Percentiles rank a stretch among this genome's conserved stretches.
phyloP scores from a whole-genome alignment of 371 early-diverging fungal species.

The Lichtheimia ornata region DNA sequence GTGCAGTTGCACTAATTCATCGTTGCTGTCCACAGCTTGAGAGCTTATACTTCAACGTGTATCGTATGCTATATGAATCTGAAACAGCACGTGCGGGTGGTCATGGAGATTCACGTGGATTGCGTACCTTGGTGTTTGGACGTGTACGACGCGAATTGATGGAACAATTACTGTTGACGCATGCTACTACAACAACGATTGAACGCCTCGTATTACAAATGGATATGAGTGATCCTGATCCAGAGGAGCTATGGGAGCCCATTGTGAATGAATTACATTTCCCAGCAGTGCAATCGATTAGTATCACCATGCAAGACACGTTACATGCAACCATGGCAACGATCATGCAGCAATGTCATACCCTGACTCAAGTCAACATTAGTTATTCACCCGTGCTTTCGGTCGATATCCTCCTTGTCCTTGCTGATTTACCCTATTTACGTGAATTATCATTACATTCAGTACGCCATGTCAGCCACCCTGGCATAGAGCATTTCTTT shows the following conservation, averaged over 20 bases:
- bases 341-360: background rate
- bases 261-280: too few relatives aligned
- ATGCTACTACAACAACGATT: too few relatives aligned
- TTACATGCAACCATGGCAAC: slow-evolving; percentile 2
- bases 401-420: background rate
- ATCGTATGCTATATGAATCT: background rate
- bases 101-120: too few relatives aligned
- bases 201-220: too few relatives aligned
- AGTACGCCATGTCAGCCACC: background rate
- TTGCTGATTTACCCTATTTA: background rate
- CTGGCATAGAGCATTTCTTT: background rate
- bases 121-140: too few relatives aligned
- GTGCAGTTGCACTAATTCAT: background rate
- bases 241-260: too few relatives aligned
- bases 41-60: background rate
- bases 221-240: too few relatives aligned
- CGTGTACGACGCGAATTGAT: too few relatives aligned
- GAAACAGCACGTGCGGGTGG: background rate
- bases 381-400: background rate
- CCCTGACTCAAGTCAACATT: background rate
- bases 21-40: background rate
- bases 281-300: too few relatives aligned
- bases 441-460: background rate
- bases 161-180: too few relatives aligned
- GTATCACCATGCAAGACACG: too few relatives aligned